phyloP scores from a whole-genome alignment of 164 flowering plant genomes.

The Chimonanthus salicifolius region DNA sequence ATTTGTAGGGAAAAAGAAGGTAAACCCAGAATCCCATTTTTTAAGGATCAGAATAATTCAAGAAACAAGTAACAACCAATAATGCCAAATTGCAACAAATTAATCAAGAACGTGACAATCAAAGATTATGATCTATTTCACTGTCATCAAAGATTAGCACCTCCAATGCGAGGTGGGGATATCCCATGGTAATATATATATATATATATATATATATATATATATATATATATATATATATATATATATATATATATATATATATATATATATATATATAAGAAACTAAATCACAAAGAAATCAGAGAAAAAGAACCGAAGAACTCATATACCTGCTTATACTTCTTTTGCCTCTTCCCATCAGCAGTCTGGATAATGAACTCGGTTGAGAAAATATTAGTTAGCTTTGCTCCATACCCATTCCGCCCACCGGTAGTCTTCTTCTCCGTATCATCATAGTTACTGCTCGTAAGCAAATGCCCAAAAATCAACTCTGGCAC shows the following conservation, averaged over 20 bases:
- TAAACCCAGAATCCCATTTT: no score
- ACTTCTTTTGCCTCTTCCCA: conserved; percentile 77
- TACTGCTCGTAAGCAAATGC: conserved; percentile 90
- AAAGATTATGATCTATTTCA: background rate
- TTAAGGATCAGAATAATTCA: background rate
- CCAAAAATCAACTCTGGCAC: conserved; percentile 99
- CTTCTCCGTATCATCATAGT: conserved; percentile 71
- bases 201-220: no score
- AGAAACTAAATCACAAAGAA: background rate
- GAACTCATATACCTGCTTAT: conserved; percentile 64
- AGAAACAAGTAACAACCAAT: background rate
- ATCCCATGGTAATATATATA: no score
- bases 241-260: no score
- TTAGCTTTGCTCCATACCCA: conserved; percentile 94
- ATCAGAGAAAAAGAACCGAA: background rate
- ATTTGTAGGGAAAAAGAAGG: no score
- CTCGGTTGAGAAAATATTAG: conserved; percentile 90
- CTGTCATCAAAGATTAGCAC: no score
- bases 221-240: no score
- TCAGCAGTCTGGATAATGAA: conserved; percentile 89
- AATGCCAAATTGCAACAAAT: background rate
- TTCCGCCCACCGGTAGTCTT: conserved; percentile 97
- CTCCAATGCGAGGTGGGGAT: no score
- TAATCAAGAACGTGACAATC: background rate
- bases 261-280: background rate